A percentile compares a stretch with the other conserved stretches of the same genome.
These are phyloP conservation scores for Ceratobasidium papillatum DNA, from an alignment of 1,284 basidiomycete species.

Conservation along the genomic window DNA sequence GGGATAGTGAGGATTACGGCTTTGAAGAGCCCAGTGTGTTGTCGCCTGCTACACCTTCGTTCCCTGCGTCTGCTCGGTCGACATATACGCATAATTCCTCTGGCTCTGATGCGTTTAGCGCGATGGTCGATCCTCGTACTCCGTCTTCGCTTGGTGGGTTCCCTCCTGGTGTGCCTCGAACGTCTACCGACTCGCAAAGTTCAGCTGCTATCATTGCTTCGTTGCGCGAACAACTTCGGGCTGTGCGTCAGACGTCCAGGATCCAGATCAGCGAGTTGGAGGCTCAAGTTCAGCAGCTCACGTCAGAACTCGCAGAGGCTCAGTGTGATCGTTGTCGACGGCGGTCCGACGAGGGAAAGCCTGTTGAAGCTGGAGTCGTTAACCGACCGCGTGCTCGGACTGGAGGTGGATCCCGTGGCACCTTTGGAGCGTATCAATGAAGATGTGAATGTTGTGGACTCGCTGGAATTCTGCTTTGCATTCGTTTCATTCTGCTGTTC, in stretches of 20 bases:
- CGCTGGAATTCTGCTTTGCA: neutral
- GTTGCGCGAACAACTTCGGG: slow-evolving; percentile 26
- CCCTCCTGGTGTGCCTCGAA: slow-evolving; percentile 15
- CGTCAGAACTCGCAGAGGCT: slow-evolving; percentile 7
- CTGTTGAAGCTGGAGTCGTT: slow-evolving; percentile 24
- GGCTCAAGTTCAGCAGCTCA: slow-evolving; percentile 30
- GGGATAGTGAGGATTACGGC: neutral
- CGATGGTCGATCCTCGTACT: slow-evolving; percentile 35
- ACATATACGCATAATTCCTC: slow-evolving; percentile 23
- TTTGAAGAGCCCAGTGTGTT: slow-evolving; percentile 11
- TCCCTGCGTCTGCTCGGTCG: slow-evolving; percentile 25
- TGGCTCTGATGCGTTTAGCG: slow-evolving; percentile 30
- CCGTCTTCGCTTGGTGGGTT: slow-evolving; percentile 23
- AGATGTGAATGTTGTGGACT: neutral
- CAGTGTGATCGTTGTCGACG: slow-evolving; percentile 32
- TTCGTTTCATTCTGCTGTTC: neutral
- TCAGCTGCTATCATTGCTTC: slow-evolving; percentile 17
- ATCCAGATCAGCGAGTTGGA: slow-evolving; percentile 37
- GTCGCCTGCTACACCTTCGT: slow-evolving; percentile 28
- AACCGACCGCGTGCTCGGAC: slow-evolving; percentile 42
- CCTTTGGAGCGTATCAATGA: slow-evolving; percentile 1
- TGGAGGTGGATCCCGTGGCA: slow-evolving; percentile 30
- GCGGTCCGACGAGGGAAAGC: slow-evolving; percentile 6
- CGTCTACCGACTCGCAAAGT: slow-evolving; percentile 28
- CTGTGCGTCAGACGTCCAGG: slow-evolving; percentile 9